Evolutionary conservation across 225 moss, liverwort and hornwort species (phyloP), one percentile per base, ranked within the genome.

Genomic region (Asterella californica): DNA sequence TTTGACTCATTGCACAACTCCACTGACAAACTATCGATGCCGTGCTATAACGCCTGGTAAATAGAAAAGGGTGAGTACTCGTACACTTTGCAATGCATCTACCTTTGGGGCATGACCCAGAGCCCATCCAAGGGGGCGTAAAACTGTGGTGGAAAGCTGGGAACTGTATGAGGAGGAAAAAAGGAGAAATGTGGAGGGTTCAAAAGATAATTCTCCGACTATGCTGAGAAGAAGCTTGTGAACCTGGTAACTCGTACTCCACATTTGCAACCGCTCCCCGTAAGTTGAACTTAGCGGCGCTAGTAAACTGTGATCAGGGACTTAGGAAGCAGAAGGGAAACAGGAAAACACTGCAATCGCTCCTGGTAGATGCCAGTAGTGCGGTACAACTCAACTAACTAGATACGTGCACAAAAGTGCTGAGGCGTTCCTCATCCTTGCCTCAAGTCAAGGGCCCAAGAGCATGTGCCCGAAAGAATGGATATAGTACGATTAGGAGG

Each of bases 381-480:
- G 65, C 64, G 61, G 38, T 74, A 47, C 74, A 42, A 59, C 50
- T 46, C 71, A 61, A 33, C 61, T 27, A 74, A 80, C 73, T 52
- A 30, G 74, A 74, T 30, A 60, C 74, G 46, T 19, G 25, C 61
- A 9, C 1, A 73, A 38, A 38, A 24, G 42, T 24, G 38, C 8
- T 42, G 24, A 18, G 36, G n/a, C 2, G n/a, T 34, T 53, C 61
- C 47, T 54, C 69, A 15, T 19, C 19, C 42, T 33, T 37, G 49
- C 27, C 78, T 63, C 52, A 17, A 62, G 21, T 22, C 14, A 27
- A 30, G 78, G 50, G 38, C 74, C 59, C n/a, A 49, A 78, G 78
- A 55, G 52, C 19, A 72, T 18, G 74, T 47, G 73, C 83, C 78
- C 74, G 53, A 83, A 83, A 83, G 83, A 83, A 83, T 83, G 54